A percentile compares a stretch with the other conserved stretches of the same genome.
These are phyloP conservation scores for Borovskyia barvae DNA, from an alignment of 208 protist species.

Conservation along the genomic window DNA sequence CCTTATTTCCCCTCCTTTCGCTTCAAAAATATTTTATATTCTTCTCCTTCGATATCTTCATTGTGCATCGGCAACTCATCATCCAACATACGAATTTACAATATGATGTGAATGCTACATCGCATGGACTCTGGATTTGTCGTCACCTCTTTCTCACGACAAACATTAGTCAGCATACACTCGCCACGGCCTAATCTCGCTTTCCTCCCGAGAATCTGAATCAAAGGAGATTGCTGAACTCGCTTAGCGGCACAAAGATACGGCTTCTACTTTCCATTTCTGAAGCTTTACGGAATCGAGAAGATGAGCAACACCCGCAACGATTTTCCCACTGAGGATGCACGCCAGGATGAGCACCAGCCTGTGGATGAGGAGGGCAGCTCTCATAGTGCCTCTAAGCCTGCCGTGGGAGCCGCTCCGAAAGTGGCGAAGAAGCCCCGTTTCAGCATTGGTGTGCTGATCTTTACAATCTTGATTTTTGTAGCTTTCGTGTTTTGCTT, in stretches of 20 bases:
- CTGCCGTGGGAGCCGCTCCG: constrained; percentile 4
- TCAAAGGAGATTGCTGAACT: background rate
- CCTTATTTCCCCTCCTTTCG: background rate
- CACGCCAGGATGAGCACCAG: constrained; percentile 25
- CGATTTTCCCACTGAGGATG: constrained; percentile 23
- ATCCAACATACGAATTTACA: too few relatives aligned
- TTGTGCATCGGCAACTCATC: background rate
- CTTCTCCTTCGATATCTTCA: background rate
- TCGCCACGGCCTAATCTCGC: background rate
- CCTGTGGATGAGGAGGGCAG: constrained; percentile 21
- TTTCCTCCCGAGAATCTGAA: background rate
- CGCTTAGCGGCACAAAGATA: background rate
- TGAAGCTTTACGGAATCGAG: background rate
- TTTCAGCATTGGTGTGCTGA: constrained; percentile 30
- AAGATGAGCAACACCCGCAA: constrained; percentile 17
- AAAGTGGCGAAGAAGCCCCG: constrained; percentile 16
- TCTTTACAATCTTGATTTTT: constrained; percentile 42
- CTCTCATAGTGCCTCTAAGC: constrained; percentile 12
- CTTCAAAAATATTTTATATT: background rate
- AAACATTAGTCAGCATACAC: too few relatives aligned
- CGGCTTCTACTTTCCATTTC: background rate
- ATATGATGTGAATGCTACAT: too few relatives aligned
- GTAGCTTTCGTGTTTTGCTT: constrained; percentile 42
- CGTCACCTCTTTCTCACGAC: too few relatives aligned
- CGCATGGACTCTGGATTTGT: too few relatives aligned